Base-by-base conservation (phyloP, 1,139 yeast species). In the Suhomyces ambrosiae region DNA sequence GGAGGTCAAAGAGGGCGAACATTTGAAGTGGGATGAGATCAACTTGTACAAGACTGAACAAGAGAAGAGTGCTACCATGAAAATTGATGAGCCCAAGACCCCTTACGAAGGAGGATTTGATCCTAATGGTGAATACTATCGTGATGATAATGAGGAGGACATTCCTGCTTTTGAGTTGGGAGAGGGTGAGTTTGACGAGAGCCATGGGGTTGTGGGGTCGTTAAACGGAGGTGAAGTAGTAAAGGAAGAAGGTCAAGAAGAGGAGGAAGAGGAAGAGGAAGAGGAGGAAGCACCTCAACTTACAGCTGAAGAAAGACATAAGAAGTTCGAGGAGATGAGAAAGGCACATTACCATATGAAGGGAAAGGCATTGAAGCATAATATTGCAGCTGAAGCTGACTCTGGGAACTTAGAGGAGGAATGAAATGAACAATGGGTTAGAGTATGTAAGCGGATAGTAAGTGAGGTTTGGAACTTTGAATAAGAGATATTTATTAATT, bases 1-100 rank as follows among this genome's bases (percentile, higher is more conserved):
- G 13, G 30, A 18, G 8, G 19, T 22, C 16, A 24, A 27, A 14
- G 29, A 32, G 5, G 19, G 18, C n/a, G 66, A 59, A 23, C 80
- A 72, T 46, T 65, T 81, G 52, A 73, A 75, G 49, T 85, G 92
- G 90, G 90, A 85, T 56, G 92, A 85, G 53, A 67, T 80, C 38
- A 84, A 83, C 50, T 63, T 85, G 43, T 71, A 80, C 49, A 63
- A 78, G 41, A 74, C 84, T 13, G 92, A 85, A 56, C 82, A 76
- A 53, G 87, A 82, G 49, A 80, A 83, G 57, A 65, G 75, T 21
- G 79, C 90, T 23, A 82, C 87, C 29, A 84, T 84, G 90, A 78
- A 80, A 60, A 89, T 92, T 35, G 95, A 88, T 52, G 98, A 92
- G 61, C 98, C 98, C 24, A 92, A 92, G 68, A 92, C 98, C 2